Evolutionary conservation across 306 rosid genomes (phyloP).

Genomic region (Adenanthera pavonina): DNA sequence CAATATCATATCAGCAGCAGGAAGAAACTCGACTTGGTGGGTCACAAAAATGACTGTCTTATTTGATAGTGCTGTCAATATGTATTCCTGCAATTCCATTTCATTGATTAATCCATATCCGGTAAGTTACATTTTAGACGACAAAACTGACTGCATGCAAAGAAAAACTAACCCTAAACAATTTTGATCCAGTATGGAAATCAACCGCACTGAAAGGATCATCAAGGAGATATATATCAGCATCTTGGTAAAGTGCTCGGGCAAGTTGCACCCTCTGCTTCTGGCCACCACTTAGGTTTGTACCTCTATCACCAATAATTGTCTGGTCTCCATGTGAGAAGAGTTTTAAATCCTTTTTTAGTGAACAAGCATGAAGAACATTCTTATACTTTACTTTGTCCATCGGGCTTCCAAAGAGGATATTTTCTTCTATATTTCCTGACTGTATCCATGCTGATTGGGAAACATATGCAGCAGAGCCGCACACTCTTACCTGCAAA

Average conservation of each 20-base stretch:
- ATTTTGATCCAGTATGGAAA: slow-evolving; percentile 85
- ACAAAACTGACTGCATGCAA: background rate
- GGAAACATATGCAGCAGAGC: slow-evolving; percentile 85
- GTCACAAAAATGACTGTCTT: slow-evolving; percentile 88
- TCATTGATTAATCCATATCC: slow-evolving; percentile 37
- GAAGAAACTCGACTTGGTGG: slow-evolving; percentile 93
- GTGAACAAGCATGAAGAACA: slow-evolving; percentile 87
- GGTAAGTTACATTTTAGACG: slow-evolving; percentile 4
- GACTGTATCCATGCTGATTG: slow-evolving; percentile 97
- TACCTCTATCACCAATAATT: slow-evolving; percentile 95
- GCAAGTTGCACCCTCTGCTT: slow-evolving; percentile 98
- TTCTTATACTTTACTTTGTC: slow-evolving; percentile 82
- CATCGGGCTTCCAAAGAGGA: slow-evolving; percentile 85
- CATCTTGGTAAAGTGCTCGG: slow-evolving; percentile 90
- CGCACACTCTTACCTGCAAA: slow-evolving; percentile 76
- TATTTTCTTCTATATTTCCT: slow-evolving; percentile 91
- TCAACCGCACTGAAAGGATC: slow-evolving; percentile 96
- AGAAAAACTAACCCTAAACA: slow-evolving; percentile 70
- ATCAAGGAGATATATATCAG: slow-evolving; percentile 89
- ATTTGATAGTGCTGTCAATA: slow-evolving; percentile 72
- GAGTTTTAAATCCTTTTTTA: slow-evolving; percentile 88
- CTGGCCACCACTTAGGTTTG: slow-evolving; percentile 95
- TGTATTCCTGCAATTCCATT: slow-evolving; percentile 70
- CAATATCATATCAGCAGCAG: slow-evolving; percentile 76
- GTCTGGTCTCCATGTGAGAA: slow-evolving; percentile 93